These are phyloP conservation scores for Haberlea rhodopensis DNA, from an alignment of 257 asterid genomes.

Conservation along the genomic window DNA sequence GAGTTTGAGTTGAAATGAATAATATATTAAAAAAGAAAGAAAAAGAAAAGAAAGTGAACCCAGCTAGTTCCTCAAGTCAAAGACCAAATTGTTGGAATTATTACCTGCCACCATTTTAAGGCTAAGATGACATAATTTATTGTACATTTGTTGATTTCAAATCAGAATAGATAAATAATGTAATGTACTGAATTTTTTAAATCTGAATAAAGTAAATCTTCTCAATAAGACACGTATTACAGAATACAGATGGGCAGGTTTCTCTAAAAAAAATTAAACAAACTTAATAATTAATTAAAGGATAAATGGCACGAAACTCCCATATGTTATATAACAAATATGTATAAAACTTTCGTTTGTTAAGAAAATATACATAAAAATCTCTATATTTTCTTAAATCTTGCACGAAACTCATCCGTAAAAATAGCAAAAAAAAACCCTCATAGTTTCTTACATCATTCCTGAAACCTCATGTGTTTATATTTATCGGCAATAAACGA, in stretches of 20 bases:
- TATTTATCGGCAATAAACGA: no score
- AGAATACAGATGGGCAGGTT: neutral
- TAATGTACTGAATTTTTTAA: conserved; percentile 1
- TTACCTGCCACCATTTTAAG: conserved; percentile 31
- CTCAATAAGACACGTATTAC: conserved; percentile 21
- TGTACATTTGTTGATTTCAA: conserved; percentile 12
- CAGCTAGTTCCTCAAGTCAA: conserved; percentile 38
- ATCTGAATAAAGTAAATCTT: conserved; percentile 13
- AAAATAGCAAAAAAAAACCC: no score
- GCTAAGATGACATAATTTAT: neutral
- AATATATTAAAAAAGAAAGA: conserved; percentile 18
- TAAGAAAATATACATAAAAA: no score
- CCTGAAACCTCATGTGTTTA: no score
- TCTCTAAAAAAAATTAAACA: conserved; percentile 17
- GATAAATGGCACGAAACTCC: no score
- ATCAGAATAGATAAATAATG: neutral
- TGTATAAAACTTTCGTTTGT: no score
- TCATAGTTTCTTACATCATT: no score
- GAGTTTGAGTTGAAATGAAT: neutral
- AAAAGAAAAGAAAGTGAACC: conserved; percentile 26
- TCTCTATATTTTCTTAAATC: no score
- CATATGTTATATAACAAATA: no score
- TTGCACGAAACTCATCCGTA: no score
- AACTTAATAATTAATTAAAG: conserved; percentile 22
- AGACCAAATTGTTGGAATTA: conserved; percentile 36